Evolutionary conservation across 2,329 filamentous ascomycete species (phyloP).

Genomic region (Ophiognomonia clavigignenti-juglandacearum): DNA sequence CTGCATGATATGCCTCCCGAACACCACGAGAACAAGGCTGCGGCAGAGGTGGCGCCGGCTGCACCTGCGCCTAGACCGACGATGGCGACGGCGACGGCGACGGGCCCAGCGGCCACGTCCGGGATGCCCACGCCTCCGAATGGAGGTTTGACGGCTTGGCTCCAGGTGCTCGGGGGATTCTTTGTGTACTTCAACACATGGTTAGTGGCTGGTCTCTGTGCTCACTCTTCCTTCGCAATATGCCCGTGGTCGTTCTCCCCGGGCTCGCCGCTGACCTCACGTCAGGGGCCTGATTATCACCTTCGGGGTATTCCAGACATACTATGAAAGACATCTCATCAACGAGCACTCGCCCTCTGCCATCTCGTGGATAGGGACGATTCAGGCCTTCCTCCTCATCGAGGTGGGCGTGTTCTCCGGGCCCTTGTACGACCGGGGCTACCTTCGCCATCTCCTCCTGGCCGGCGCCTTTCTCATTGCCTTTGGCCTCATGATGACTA

Average conservation of each 20-base stretch:
- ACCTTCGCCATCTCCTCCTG: constrained; percentile 34
- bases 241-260: too few species aligned
- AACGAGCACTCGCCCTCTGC: constrained; percentile 23
- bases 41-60: background rate
- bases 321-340: constrained; percentile 41
- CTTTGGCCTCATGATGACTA: constrained; percentile 41
- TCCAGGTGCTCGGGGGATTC: constrained; percentile 47
- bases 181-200: constrained; percentile 54
- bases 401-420: constrained; percentile 38
- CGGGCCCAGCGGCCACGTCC: background rate
- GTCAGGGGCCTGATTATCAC: constrained; percentile 29
- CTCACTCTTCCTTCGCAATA: too few species aligned
- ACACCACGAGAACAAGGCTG: background rate
- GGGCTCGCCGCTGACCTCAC: background rate
- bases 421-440: constrained; percentile 42
- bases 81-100: background rate
- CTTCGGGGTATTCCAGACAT: constrained; percentile 52
- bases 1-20: background rate
- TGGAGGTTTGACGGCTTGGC: constrained; percentile 51
- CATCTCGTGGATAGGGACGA: constrained; percentile 43
- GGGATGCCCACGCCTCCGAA: constrained; percentile 26
- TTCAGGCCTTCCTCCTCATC: constrained; percentile 42
- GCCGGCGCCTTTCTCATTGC: constrained; percentile 36
- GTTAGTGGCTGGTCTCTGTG: constrained; percentile 13
- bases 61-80: background rate